phyloP scores from a whole-genome alignment of 1,139 yeast species.

The Arxiozyma telluris region DNA sequence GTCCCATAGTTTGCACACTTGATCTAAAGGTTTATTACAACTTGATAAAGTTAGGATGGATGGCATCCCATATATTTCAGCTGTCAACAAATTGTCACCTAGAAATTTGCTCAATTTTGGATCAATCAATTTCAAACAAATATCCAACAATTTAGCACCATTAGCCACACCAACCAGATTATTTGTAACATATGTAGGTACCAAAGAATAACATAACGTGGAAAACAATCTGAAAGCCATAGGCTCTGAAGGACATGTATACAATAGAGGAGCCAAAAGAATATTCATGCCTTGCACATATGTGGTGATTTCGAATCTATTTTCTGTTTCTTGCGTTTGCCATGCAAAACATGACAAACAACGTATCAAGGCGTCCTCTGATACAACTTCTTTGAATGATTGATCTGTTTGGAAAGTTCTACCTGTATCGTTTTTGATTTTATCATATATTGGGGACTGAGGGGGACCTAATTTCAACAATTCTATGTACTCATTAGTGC shows the following conservation, averaged over 20 bases:
- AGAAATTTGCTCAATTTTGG: slow-evolving; percentile 58
- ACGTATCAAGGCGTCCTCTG: slow-evolving; percentile 60
- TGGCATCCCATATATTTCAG: slow-evolving; percentile 85
- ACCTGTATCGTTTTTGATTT: slow-evolving; percentile 80
- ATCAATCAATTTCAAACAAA: slow-evolving; percentile 63
- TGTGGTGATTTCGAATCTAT: slow-evolving; percentile 26
- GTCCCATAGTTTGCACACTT: slow-evolving; percentile 80
- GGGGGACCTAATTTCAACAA: slow-evolving; percentile 52
- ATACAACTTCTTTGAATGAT: slow-evolving; percentile 54
- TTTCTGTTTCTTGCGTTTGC: slow-evolving; percentile 23
- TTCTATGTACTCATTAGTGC: slow-evolving; percentile 44
- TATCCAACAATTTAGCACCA: slow-evolving; percentile 54
- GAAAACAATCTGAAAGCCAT: slow-evolving; percentile 67
- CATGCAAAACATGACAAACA: slow-evolving; percentile 69
- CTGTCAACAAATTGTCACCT: slow-evolving; percentile 40
- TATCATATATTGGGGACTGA: slow-evolving; percentile 41
- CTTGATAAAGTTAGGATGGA: slow-evolving; percentile 81
- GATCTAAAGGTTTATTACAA: slow-evolving; percentile 76
- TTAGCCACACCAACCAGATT: slow-evolving; percentile 77
- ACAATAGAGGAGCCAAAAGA: slow-evolving; percentile 74
- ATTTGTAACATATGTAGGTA: slow-evolving; percentile 74
- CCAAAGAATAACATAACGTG: slow-evolving; percentile 34
- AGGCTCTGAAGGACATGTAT: slow-evolving; percentile 71
- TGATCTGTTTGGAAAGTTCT: slow-evolving; percentile 75
- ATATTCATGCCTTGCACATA: slow-evolving; percentile 94